A percentile compares a stretch with the other conserved stretches of the same genome.
These are phyloP conservation scores for Talaromyces sp. DNA, from an alignment of 2,329 filamentous ascomycete species.

Conservation along the genomic window DNA sequence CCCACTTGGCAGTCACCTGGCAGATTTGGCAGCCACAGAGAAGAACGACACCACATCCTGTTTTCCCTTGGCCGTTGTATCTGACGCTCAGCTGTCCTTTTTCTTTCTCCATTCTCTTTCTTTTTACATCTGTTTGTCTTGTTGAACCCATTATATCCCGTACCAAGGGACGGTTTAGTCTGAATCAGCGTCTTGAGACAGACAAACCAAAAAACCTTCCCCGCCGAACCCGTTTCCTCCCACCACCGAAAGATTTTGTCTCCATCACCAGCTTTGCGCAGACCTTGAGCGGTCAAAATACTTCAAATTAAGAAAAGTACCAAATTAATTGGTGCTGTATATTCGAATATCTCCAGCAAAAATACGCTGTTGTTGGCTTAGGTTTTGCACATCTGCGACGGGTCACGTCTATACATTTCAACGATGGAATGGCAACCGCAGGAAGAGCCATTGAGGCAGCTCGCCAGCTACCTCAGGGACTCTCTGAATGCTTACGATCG, in stretches of 20 bases:
- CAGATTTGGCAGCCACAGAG: slow-evolving; percentile 4
- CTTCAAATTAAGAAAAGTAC: background rate
- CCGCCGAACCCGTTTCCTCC: slow-evolving; percentile 15
- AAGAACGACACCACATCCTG: background rate
- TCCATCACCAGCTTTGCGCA: slow-evolving; percentile 3
- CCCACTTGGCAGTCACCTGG: slow-evolving; percentile 9
- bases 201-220: slow-evolving; percentile 13
- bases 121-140: background rate
- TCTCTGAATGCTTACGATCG: slow-evolving; percentile 83
- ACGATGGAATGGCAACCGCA: slow-evolving; percentile 91
- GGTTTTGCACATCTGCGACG: slow-evolving; percentile 2
- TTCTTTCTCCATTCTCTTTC: background rate
- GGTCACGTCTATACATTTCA: slow-evolving; percentile 17
- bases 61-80: background rate
- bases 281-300: background rate
- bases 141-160: background rate
- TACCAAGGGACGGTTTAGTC: background rate
- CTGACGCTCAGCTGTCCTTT: background rate
- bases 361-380: background rate
- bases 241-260: slow-evolving; percentile 13
- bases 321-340: background rate
- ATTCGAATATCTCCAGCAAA: background rate
- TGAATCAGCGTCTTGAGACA: background rate
- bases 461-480: slow-evolving; percentile 84
- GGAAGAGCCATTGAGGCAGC: slow-evolving; percentile 80